Base-by-base conservation (phyloP, 768 basidiomycete genomes). In the Boletus rubropictus region DNA sequence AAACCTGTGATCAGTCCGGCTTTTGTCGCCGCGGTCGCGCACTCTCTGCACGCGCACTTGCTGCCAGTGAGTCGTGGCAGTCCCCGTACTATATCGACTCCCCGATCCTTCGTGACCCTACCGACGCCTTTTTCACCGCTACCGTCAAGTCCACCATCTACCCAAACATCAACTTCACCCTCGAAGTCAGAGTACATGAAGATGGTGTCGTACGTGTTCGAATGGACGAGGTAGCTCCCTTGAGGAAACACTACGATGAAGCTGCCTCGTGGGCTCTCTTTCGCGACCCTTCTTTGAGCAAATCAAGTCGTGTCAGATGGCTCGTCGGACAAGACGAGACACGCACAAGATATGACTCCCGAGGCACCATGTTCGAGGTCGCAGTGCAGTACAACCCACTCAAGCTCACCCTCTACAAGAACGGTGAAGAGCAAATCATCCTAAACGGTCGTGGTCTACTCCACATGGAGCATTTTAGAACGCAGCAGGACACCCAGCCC, bases 391-490 rank as follows among this genome's bases (percentile, higher is more conserved):
- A 85, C 63, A 71, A 79, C 22, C 95, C 94, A 2, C 69, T 98
- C 57, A 80, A 78, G 53, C 72, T 98, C 32, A 76, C 79, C 1
- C 75, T 96, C 52, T 72, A 80, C 37, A 78, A 84, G 28, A 75
- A 80, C 47, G 90, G 89, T 3, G 82, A 81, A 61, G 84, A 86
- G 48, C 87, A 96, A 59, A 75, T 99, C 40, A 83, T 92, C 8
- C 67, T 99, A 29, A 99, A 99, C 58, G 91, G 89, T 2, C 77
- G 82, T 33, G 89, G 89, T 2, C 74, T 99, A 25, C 72, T 99
- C 53, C 94, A 98, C 56, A 94, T 99, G 95, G 96, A 99, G 62
- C 96, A 98, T 67, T 97, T 94, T 75, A 86, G 89, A 57, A 74
- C 73, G 18, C 82, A 85, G 60, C 66, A 68, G 44, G 60, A 51